These are phyloP conservation scores for Apiospora koreana DNA, from an alignment of 2,329 filamentous ascomycete genomes.

Conservation along the genomic window DNA sequence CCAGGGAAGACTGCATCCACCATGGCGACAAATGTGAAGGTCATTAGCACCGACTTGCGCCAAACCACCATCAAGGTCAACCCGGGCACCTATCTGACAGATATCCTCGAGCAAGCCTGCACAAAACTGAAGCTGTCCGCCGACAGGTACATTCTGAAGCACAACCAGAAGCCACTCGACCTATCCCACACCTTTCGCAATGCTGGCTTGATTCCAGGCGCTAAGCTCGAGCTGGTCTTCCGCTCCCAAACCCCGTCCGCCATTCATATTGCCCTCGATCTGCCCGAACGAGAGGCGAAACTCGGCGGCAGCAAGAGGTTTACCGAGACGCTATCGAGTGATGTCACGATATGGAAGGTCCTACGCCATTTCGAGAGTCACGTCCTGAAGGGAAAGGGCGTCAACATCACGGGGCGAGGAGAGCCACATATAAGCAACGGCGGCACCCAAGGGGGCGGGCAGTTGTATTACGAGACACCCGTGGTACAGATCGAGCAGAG, in stretches of 20 bases:
- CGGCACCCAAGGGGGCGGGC: slow-evolving; percentile 57
- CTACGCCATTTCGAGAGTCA: slow-evolving; percentile 86
- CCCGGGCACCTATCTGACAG: slow-evolving; percentile 77
- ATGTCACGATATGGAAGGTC: slow-evolving; percentile 85
- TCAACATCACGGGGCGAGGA: slow-evolving; percentile 84
- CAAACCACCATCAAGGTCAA: slow-evolving; percentile 81
- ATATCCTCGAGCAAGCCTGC: slow-evolving; percentile 87
- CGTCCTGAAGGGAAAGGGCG: slow-evolving; percentile 57
- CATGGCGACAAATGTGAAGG: slow-evolving; percentile 88
- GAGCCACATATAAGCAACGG: slow-evolving; percentile 63
- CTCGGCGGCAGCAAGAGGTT: slow-evolving; percentile 63
- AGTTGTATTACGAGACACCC: slow-evolving; percentile 86
- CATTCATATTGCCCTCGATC: slow-evolving; percentile 85
- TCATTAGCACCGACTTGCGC: slow-evolving; percentile 78
- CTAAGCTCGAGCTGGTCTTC: slow-evolving; percentile 89
- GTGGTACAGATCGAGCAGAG: slow-evolving; percentile 81
- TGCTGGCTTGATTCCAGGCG: slow-evolving; percentile 79
- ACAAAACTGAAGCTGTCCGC: slow-evolving; percentile 73
- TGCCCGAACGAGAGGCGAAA: slow-evolving; percentile 71
- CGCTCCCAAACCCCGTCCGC: slow-evolving; percentile 82
- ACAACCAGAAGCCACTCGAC: slow-evolving; percentile 84
- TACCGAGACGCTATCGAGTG: slow-evolving; percentile 83
- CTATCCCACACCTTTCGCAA: slow-evolving; percentile 82
- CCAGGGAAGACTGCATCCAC: slow-evolving; percentile 20
- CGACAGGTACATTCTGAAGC: slow-evolving; percentile 80